Percentiles rank a stretch among this genome's conserved stretches.
These are phyloP conservation scores for Ceratobasidium papillatum DNA, from an alignment of 1,284 basidiomycete species.

Conservation along the genomic window DNA sequence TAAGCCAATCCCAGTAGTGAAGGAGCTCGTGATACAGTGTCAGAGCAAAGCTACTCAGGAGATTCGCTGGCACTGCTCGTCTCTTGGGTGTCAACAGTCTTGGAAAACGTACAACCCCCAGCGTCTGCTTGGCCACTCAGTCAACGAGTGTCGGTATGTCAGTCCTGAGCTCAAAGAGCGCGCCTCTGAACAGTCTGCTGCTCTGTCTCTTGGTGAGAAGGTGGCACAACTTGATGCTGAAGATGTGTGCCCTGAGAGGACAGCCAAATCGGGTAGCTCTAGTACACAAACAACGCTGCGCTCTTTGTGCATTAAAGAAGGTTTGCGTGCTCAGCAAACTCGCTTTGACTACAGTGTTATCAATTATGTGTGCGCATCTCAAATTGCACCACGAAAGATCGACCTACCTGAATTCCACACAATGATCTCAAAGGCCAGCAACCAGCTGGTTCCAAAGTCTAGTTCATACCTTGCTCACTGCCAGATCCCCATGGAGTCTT, in stretches of 20 bases:
- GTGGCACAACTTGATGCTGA: background rate
- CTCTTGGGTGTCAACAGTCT: constrained; percentile 16
- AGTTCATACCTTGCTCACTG: constrained; percentile 1
- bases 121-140: background rate
- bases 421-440: background rate
- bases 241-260: no score
- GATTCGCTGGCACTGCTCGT: background rate
- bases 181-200: background rate
- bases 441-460: background rate
- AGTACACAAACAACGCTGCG: background rate
- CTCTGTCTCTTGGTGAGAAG: background rate
- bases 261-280: background rate
- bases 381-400: background rate
- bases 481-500: constrained; percentile 8
- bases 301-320: background rate
- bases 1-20: background rate
- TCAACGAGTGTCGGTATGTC: constrained; percentile 8
- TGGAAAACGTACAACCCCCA: background rate
- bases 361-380: constrained; percentile 4
- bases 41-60: no score
- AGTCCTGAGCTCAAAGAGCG: background rate
- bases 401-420: constrained; percentile 10
- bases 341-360: constrained; percentile 7
- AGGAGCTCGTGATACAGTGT: constrained; percentile 11
- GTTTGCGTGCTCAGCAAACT: constrained; percentile 1